phyloP scores from a whole-genome alignment of 139 green algal species.

The Tetradesmus obliquus region DNA sequence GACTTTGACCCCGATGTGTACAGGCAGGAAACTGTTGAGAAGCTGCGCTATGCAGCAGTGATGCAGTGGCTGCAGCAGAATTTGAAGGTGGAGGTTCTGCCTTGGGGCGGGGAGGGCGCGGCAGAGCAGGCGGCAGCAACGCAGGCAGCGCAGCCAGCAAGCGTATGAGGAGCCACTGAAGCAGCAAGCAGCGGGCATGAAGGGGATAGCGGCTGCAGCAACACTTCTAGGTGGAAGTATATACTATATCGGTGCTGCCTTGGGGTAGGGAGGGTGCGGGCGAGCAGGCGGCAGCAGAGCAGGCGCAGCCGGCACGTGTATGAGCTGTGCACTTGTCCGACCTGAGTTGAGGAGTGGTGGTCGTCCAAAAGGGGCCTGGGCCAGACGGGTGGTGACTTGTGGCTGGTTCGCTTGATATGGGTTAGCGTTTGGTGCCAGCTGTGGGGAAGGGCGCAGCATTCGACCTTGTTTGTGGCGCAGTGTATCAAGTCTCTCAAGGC shows the following conservation, averaged over 20 bases:
- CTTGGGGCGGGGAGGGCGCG: background rate
- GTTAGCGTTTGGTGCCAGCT: no score
- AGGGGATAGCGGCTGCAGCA: background rate
- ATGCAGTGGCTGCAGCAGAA: constrained; percentile 48
- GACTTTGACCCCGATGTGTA: constrained; percentile 38
- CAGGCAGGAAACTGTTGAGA: constrained; percentile 23
- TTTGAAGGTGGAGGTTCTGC: constrained; percentile 32
- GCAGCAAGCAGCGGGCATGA: background rate
- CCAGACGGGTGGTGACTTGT: no score
- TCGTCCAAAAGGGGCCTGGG: no score
- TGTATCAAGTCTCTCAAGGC: no score
- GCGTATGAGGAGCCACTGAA: background rate
- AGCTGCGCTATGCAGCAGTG: constrained; percentile 34
- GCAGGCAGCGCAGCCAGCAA: background rate
- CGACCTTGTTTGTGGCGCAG: no score
- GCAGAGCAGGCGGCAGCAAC: background rate
- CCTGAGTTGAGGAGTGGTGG: no score
- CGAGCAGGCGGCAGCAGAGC: background rate
- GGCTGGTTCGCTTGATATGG: no score
- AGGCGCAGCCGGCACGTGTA: no score
- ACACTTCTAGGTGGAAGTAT: background rate
- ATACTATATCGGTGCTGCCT: no score
- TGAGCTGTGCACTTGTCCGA: no score
- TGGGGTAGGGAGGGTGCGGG: no score
- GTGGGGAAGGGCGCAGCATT: no score